A percentile compares a stretch with the other conserved stretches of the same genome.
Conservation (phyloP, 208 protist genomes). For the Trypanosoma cruzi region DNA sequence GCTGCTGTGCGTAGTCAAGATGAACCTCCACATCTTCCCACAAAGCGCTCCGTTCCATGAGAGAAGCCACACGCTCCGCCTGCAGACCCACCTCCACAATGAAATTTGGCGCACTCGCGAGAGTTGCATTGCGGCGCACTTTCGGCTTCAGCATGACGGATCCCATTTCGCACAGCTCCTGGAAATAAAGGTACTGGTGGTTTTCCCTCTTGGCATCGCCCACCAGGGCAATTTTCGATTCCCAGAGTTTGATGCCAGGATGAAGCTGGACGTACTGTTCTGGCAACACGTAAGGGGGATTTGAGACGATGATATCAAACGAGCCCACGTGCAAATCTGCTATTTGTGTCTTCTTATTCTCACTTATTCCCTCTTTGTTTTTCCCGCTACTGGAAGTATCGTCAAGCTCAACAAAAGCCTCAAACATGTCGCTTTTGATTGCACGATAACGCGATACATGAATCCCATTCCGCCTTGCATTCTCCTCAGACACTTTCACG, state of each 20-base stretch:
- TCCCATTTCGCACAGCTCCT: constrained; percentile 82
- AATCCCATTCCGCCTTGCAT: constrained; percentile 69
- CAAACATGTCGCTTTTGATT: constrained; percentile 83
- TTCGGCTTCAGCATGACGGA: constrained; percentile 57
- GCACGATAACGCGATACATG: constrained; percentile 42
- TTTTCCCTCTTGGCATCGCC: constrained; percentile 67
- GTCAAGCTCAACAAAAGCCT: constrained; percentile 37
- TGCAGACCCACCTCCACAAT: constrained; percentile 82
- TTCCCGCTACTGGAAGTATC: background rate
- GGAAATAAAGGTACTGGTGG: constrained; percentile 84
- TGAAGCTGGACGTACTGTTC: constrained; percentile 77
- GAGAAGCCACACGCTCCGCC: constrained; percentile 64
- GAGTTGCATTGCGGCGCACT: constrained; percentile 25
- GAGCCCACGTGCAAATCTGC: constrained; percentile 26
- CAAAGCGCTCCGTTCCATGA: constrained; percentile 70
- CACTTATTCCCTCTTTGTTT: background rate
- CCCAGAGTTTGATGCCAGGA: constrained; percentile 65
- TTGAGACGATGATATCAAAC: constrained; percentile 86
- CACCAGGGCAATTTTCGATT: constrained; percentile 83
- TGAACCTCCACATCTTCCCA: constrained; percentile 76
- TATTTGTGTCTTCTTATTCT: background rate
- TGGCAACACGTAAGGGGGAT: constrained; percentile 86
- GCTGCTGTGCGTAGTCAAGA: constrained; percentile 72
- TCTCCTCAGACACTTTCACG: constrained; percentile 43
- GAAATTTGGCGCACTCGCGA: constrained; percentile 61